Conservation (phyloP, 2,329 filamentous ascomycete genomes). For the Colletotrichum somersetense region DNA sequence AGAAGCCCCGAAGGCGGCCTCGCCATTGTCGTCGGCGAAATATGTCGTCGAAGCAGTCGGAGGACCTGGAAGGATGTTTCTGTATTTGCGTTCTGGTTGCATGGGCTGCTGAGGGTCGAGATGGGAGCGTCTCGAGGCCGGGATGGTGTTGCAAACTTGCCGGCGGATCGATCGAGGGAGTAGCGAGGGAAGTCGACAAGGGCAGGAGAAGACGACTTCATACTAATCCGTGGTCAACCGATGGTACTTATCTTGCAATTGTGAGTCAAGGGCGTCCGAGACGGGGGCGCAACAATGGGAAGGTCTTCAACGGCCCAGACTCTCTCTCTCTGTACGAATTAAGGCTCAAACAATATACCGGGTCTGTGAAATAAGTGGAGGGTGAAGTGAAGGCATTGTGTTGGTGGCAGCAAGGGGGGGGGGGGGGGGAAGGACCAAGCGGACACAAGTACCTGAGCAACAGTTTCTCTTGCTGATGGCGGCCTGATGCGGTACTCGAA, state of each 20-base stretch:
- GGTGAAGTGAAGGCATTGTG: conserved; percentile 1
- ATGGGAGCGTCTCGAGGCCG: conserved; percentile 17
- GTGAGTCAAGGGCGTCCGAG: not conserved
- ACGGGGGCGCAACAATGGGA: not conserved
- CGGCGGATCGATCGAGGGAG: conserved; percentile 17
- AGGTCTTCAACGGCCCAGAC: not conserved
- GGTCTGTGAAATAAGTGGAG: conserved; percentile 8
- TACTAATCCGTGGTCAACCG: conserved; percentile 11
- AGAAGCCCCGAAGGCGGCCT: not conserved
- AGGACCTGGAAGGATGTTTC: conserved; percentile 32
- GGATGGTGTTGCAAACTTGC: not conserved
- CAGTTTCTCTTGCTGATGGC: conserved; percentile 24
- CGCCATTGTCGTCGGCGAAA: conserved; percentile 10
- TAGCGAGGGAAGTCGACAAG: conserved; percentile 2
- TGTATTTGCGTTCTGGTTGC: conserved; percentile 38
- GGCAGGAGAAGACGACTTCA: not conserved
- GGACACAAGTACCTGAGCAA: conserved; percentile 25
- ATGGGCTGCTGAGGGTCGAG: conserved; percentile 24
- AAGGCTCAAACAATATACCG: not conserved
- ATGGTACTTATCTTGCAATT: not conserved
- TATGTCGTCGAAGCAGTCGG: not conserved
- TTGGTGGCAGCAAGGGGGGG: conserved; percentile 3
- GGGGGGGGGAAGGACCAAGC: not conserved
- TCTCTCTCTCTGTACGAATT: not conserved
- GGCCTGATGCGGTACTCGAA: conserved; percentile 12